Evolutionary conservation across 441 rosid genomes (phyloP), one percentile per base, ranked within the genome.

Genomic region (Populus hybrid): DNA sequence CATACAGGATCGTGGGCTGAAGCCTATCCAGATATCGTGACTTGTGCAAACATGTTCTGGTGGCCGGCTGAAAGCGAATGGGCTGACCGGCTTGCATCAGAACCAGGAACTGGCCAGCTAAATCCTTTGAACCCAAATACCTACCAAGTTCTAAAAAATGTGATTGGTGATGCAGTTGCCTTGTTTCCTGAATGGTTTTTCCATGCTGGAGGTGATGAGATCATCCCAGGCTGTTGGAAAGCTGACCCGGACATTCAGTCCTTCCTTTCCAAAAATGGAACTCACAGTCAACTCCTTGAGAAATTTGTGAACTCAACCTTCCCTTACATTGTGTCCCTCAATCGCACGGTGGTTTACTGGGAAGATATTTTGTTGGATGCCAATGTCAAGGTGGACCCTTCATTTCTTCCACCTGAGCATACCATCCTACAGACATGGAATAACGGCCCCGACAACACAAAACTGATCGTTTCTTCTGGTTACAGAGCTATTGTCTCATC

Each of bases 1-100:
- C 98, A 93, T 76, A 85, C 98, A 36, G 96, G 94, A 78, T 91
- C 98, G 21, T 93, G 98, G 96, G 96, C 92, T 61, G 88, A 77
- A 81, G 97, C 98, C 5, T 89, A 91, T 70, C 97, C 97, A 16
- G 97, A 92, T 14, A 89, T 91, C 9, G 90, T 92, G 74, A 74
- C 93, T 46, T 91, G 97, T 18, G 91, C 88, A 46, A 86, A 92
- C 87, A 90, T 87, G 97, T 90, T 90, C 69, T 92, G 97, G 98
- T 90, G 86, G 90, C 94, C 97, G 10, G 87, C 89, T 21, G 91
- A 86, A 28, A 78, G 77, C 70, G 72, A 78, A 18, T 88, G 94
- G 97, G 79, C 75, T 0, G 92, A 92, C 23, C 84, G 93, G 74
- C 83, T 92, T 69, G 97, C 97, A 73, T 82, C 96, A 7, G 97